phyloP scores from a whole-genome alignment of 2,329 filamentous ascomycete species.

The Pseudogymnoascus sp. region DNA sequence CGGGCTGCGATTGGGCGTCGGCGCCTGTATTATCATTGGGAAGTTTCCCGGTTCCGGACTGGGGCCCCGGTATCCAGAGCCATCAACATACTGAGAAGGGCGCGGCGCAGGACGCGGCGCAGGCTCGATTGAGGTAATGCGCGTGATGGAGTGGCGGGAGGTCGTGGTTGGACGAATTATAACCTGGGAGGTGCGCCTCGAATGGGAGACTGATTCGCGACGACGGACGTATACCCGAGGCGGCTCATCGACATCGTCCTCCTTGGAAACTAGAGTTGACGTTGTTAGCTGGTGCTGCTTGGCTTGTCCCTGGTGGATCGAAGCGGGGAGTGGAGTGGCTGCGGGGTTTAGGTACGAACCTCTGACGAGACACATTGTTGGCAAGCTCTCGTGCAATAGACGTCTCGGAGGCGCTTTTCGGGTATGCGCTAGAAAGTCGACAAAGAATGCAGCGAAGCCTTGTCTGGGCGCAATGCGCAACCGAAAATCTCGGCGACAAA shows the following conservation, averaged over 20 bases:
- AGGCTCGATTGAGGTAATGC: background rate
- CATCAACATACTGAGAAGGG: no score
- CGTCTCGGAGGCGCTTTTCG: background rate
- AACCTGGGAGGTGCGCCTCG: background rate
- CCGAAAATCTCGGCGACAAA: background rate
- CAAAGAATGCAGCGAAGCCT: background rate
- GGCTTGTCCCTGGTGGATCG: background rate
- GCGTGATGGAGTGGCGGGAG: background rate
- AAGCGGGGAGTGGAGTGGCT: slow-evolving; percentile 3
- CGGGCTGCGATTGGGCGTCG: slow-evolving; percentile 2
- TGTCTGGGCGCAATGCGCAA: slow-evolving; percentile 6
- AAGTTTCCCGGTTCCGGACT: background rate
- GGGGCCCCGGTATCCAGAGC: background rate
- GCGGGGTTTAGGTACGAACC: slow-evolving; percentile 5
- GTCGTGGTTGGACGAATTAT: background rate
- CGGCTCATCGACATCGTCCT: background rate
- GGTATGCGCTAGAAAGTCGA: slow-evolving; percentile 2
- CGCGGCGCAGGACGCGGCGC: background rate
- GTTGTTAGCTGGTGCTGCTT: background rate
- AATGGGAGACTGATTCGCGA: slow-evolving; percentile 1
- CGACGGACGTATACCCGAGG: background rate
- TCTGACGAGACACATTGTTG: slow-evolving; percentile 8
- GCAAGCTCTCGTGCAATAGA: background rate
- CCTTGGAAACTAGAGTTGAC: background rate
- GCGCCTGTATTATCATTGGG: slow-evolving; percentile 5